These are phyloP conservation scores for Metarhizium brunneum DNA, from an alignment of 2,329 filamentous ascomycete species.

Conservation along the genomic window DNA sequence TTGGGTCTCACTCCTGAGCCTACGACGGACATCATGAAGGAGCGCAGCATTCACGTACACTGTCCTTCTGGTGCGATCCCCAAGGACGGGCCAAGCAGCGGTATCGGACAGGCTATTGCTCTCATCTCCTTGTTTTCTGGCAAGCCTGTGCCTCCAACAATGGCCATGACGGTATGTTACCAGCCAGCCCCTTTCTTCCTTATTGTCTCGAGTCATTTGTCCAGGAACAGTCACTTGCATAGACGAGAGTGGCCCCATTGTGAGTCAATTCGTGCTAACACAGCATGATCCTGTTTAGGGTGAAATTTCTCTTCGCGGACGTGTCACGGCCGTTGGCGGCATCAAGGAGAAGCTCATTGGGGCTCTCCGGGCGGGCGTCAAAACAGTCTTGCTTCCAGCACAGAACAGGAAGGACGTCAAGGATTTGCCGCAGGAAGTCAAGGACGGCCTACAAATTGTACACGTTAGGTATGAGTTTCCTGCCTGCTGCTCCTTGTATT, in stretches of 20 bases:
- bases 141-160: slow-evolving; percentile 76
- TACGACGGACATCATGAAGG: slow-evolving; percentile 90
- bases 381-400: slow-evolving; percentile 80
- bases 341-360: slow-evolving; percentile 99
- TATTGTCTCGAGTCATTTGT: slow-evolving; percentile 8
- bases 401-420: slow-evolving; percentile 88
- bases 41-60: slow-evolving; percentile 88
- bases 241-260: neutral
- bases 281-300: slow-evolving; percentile 29
- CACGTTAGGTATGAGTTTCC: slow-evolving; percentile 63
- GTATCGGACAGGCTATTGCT: slow-evolving; percentile 88
- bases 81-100: slow-evolving; percentile 82
- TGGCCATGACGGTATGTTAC: slow-evolving; percentile 78
- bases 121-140: slow-evolving; percentile 84
- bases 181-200: neutral
- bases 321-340: slow-evolving; percentile 88
- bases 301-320: slow-evolving; percentile 71
- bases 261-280: neutral
- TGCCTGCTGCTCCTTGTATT: neutral
- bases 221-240: neutral
- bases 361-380: slow-evolving; percentile 83
- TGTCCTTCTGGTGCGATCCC: slow-evolving; percentile 92
- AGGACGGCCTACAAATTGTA: slow-evolving; percentile 76
- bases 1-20: slow-evolving; percentile 74
- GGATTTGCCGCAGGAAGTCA: slow-evolving; percentile 85